Evolutionary conservation across 1,139 yeast genomes (phyloP).

Genomic region (Entelexis sorbosivorans): DNA sequence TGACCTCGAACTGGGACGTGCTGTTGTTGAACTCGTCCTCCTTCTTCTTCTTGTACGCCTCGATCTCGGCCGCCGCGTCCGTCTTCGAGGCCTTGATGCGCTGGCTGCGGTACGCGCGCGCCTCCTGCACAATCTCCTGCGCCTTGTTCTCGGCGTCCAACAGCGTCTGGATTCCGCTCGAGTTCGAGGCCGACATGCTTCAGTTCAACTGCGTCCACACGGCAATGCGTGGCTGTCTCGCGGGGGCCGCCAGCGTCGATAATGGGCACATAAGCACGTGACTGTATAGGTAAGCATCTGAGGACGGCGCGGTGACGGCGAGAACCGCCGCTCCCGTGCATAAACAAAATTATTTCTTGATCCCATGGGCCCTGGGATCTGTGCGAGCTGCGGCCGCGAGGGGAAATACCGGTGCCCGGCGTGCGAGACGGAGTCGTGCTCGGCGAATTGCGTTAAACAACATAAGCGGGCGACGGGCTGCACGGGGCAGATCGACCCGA

Average conservation of each 20-base stretch:
- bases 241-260: too few species aligned
- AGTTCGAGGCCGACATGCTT: constrained; percentile 35
- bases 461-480: constrained; percentile 60
- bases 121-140: constrained; percentile 83
- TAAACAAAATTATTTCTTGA: background rate
- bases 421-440: constrained; percentile 58
- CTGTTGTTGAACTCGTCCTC: constrained; percentile 57
- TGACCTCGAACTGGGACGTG: constrained; percentile 42
- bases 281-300: too few species aligned
- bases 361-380: constrained; percentile 7
- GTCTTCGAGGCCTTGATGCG: constrained; percentile 88
- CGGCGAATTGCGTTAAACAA: constrained; percentile 53
- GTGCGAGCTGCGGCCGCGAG: constrained; percentile 16
- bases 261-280: too few species aligned
- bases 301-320: too few species aligned
- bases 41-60: constrained; percentile 72
- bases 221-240: background rate
- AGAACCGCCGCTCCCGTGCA: too few species aligned
- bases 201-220: background rate
- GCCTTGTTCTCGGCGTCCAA: constrained; percentile 86
- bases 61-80: constrained; percentile 85
- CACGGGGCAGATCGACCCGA: constrained; percentile 53
- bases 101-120: constrained; percentile 67
- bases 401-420: constrained; percentile 78
- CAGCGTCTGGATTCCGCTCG: constrained; percentile 37